Evolutionary conservation across 2,329 filamentous ascomycete species (phyloP).

Genomic region (Stachybotrys chartarum): DNA sequence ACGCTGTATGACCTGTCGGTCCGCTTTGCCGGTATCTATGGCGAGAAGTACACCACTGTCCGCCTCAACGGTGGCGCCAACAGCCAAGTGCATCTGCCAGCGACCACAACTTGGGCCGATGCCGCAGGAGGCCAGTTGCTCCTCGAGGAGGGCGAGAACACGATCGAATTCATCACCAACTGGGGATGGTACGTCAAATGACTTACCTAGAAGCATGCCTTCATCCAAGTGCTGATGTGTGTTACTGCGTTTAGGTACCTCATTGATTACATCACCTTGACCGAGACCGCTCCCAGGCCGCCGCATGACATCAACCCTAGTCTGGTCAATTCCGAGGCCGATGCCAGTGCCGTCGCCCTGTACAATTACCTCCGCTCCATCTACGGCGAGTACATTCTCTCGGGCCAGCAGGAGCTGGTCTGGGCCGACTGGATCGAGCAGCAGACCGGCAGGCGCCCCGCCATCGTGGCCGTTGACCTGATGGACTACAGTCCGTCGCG

Average conservation of each 20-base stretch:
- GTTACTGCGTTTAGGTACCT: constrained; percentile 23
- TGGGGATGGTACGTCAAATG: constrained; percentile 34
- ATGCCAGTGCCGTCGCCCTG: constrained; percentile 26
- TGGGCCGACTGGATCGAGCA: constrained; percentile 33
- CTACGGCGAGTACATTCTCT: constrained; percentile 39
- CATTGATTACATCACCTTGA: constrained; percentile 34
- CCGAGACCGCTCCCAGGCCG: constrained; percentile 24
- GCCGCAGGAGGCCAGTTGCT: constrained; percentile 36
- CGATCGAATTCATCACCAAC: constrained; percentile 36
- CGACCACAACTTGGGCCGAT: constrained; percentile 27
- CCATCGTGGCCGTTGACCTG: constrained; percentile 36
- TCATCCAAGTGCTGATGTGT: background rate
- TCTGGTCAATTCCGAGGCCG: constrained; percentile 30
- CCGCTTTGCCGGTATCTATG: constrained; percentile 36
- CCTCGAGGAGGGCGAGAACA: constrained; percentile 34
- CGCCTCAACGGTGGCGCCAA: constrained; percentile 33
- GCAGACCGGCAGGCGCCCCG: constrained; percentile 39
- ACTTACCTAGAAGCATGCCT: background rate
- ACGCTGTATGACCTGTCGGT: constrained; percentile 36
- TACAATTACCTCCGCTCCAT: constrained; percentile 34
- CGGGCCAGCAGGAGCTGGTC: constrained; percentile 38
- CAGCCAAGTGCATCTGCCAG: constrained; percentile 32
- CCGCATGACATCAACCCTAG: constrained; percentile 29
- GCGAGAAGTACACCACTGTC: constrained; percentile 35
- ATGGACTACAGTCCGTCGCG: constrained; percentile 43